Base-by-base conservation (phyloP, 164 flowering plant species). In the Annona cherimola region DNA sequence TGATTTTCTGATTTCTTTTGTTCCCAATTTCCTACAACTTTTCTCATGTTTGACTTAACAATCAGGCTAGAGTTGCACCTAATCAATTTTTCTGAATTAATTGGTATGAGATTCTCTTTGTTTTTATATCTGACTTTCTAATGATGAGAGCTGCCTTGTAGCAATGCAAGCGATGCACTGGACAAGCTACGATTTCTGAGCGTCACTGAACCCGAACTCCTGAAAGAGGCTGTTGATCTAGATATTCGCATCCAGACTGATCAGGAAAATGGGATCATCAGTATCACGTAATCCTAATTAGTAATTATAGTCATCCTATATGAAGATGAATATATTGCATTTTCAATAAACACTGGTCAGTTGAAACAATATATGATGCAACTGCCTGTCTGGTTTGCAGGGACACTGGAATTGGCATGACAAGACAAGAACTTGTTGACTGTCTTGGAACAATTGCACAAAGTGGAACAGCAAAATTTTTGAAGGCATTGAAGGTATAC, bases 371-470 rank as follows among this genome's bases (percentile, higher is more conserved):
- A n/a, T n/a, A n/a, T n/a, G n/a, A n/a, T n/a, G n/a, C 19, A 18
- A 61, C 26, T 5, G 7, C 19, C 63, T 45, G 67, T 20, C 57
- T 71, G 9, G 59, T 1, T n/a, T n/a, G 57, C 83, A 93, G 99
- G 68, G 99, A 95, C 79, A 55, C 92, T 65, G 99, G 99, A n/a
- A 91, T 95, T 79, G 99, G 99, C 71, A 95, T 95, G 99, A 90
- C 96, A 1, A 84, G 85, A 45, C 87, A 91, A 82, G 99, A 95
- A 63, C 90, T 95, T 63, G 86, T 95, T 74, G 99, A 95, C 71
- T 95, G 98, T 78, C 97, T 95, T 75, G 99, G 99, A 74, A 95
- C 99, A 26, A 95, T 95, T 78, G 99, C 99, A 9, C 98, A 95
- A 71, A 95, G 99, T 91, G 98, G 99, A 79, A 95, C 99, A 68